Percentiles rank a stretch among this genome's conserved stretches.
Conservation (phyloP, 148 eudicot species). For the Camellia sinensis region DNA sequence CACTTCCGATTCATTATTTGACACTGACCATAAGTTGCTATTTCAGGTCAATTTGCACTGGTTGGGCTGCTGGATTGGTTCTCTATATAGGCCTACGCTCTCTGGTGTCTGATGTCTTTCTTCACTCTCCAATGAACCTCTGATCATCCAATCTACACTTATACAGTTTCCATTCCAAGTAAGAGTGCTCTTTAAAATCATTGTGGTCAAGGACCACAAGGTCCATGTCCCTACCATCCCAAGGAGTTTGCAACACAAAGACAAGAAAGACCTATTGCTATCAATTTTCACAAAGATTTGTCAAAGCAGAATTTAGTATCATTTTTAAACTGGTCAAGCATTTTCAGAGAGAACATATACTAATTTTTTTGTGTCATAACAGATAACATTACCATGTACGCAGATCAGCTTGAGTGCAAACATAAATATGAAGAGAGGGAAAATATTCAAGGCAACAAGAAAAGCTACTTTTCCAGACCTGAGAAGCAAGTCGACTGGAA, state of each 20-base stretch:
- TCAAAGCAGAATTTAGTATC: not conserved
- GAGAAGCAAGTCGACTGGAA: constrained; percentile 95
- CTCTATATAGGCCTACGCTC: too few relatives aligned
- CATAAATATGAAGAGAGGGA: not conserved
- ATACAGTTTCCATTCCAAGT: too few relatives aligned
- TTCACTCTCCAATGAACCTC: too few relatives aligned
- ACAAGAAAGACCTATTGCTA: not conserved
- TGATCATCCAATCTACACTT: too few relatives aligned
- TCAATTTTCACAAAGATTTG: not conserved
- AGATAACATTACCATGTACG: not conserved
- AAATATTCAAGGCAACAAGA: not conserved
- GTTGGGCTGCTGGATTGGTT: too few relatives aligned
- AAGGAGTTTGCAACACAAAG: not conserved
- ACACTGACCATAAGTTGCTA: too few relatives aligned
- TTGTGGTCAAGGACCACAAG: not conserved
- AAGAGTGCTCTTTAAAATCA: not conserved
- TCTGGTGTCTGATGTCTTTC: too few relatives aligned
- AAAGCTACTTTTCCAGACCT: constrained; percentile 40
- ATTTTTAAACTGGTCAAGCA: not conserved
- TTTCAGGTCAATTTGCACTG: too few relatives aligned
- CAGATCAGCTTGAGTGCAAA: not conserved
- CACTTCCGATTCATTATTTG: too few relatives aligned
- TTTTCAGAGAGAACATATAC: not conserved
- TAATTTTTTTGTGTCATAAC: not conserved
- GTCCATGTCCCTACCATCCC: not conserved